phyloP scores from a whole-genome alignment of 2,329 filamentous ascomycete genomes.

The Penicillium hordei region DNA sequence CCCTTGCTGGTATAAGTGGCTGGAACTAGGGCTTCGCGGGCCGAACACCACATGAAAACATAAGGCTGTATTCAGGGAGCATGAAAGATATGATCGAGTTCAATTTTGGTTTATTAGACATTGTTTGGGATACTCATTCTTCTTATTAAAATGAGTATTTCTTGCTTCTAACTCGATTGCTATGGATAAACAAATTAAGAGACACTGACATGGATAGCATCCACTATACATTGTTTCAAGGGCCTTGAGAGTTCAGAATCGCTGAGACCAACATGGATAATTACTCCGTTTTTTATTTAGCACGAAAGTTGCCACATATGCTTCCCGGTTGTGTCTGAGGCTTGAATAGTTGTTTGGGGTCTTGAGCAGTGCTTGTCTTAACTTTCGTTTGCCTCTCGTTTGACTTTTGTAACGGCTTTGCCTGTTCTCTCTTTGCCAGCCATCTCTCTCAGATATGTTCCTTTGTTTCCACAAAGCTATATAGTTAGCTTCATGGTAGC shows the following conservation, averaged over 20 bases:
- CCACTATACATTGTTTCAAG: no score
- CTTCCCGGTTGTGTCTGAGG: background rate
- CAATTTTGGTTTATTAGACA: background rate
- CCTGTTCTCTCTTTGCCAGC: no score
- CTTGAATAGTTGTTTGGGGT: background rate
- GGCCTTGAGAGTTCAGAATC: no score
- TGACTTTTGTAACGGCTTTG: no score
- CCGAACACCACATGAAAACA: slow-evolving; percentile 15
- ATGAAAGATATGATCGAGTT: background rate
- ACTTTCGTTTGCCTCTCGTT: no score
- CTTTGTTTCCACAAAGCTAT: no score
- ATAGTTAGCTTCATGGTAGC: no score
- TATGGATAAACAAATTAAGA: background rate
- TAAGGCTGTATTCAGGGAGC: slow-evolving; percentile 10
- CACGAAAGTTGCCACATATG: background rate
- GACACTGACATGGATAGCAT: background rate
- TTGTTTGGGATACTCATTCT: no score
- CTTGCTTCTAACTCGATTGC: background rate
- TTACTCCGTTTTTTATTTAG: background rate
- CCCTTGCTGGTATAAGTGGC: slow-evolving; percentile 25
- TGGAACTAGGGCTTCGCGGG: slow-evolving; percentile 11
- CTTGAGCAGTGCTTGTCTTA: no score
- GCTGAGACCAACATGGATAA: background rate
- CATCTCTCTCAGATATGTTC: no score
- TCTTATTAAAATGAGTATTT: no score